A percentile compares a stretch with the other conserved stretches of the same genome.
These are phyloP conservation scores for Millerozyma miso DNA, from an alignment of 805 yeast species.

Conservation along the genomic window DNA sequence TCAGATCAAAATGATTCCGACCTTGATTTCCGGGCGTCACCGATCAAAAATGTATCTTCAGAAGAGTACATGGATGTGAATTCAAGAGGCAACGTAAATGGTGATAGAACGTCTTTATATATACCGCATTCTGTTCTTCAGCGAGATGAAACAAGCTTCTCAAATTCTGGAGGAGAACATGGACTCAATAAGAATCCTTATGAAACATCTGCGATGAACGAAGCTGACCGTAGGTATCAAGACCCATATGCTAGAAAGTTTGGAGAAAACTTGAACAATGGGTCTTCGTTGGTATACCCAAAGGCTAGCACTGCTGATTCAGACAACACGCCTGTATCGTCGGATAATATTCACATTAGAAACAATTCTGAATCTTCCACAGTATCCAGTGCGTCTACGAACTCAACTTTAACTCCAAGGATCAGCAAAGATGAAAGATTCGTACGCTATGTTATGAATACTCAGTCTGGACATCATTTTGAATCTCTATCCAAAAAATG, in stretches of 20 bases:
- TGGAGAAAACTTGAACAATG: not conserved
- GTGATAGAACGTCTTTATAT: not conserved
- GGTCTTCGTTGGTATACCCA: not conserved
- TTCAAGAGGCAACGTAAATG: no score
- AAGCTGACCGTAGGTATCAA: not conserved
- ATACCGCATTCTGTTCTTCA: not conserved
- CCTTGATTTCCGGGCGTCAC: conserved; percentile 16
- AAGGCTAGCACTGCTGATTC: not conserved
- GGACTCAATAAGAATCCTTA: not conserved
- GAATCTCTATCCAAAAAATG: conserved; percentile 55
- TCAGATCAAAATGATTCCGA: conserved; percentile 23
- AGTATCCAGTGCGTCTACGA: conserved; percentile 25
- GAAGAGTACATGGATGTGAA: no score
- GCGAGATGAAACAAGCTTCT: not conserved
- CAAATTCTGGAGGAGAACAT: not conserved
- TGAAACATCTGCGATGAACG: not conserved
- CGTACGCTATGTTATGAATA: conserved; percentile 40
- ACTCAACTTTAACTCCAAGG: conserved; percentile 18
- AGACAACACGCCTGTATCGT: not conserved
- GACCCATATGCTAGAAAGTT: not conserved
- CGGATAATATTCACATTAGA: conserved; percentile 18
- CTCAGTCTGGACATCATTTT: conserved; percentile 18
- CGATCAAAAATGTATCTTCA: conserved; percentile 4
- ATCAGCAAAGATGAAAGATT: conserved; percentile 35
- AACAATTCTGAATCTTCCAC: conserved; percentile 35